These are phyloP conservation scores for Diaporthe sp. DNA, from an alignment of 2,329 filamentous ascomycete genomes.

Conservation along the genomic window DNA sequence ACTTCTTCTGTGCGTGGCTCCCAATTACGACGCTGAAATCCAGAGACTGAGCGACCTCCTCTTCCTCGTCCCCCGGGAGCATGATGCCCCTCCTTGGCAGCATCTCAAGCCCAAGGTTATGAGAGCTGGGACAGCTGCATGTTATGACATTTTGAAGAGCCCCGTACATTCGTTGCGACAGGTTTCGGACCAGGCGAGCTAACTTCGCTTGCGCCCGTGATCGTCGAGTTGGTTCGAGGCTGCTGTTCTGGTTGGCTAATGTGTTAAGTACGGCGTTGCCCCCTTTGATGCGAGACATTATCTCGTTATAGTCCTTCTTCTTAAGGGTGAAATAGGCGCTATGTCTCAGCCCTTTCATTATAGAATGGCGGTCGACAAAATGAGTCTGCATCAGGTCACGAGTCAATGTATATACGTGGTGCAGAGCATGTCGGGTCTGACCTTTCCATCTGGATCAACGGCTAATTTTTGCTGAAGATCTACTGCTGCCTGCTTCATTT, in stretches of 20 bases:
- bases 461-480: constrained; percentile 30
- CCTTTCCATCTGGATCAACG: constrained; percentile 23
- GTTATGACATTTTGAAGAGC: constrained; percentile 14
- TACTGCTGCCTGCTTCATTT: constrained; percentile 18
- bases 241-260: constrained; percentile 30
- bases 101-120: constrained; percentile 20
- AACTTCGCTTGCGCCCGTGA: constrained; percentile 15
- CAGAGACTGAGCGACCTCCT: background rate
- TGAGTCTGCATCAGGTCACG: background rate
- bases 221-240: constrained; percentile 28
- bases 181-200: constrained; percentile 6
- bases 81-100: background rate
- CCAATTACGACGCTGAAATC: background rate
- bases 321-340: constrained; percentile 32
- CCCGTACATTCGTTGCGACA: constrained; percentile 1
- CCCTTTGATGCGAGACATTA: constrained; percentile 29
- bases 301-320: constrained; percentile 36
- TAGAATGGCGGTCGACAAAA: constrained; percentile 23
- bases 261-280: constrained; percentile 33
- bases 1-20: background rate
- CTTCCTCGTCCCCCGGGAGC: constrained; percentile 4
- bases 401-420: background rate
- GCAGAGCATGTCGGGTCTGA: background rate
- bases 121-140: constrained; percentile 21
- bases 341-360: constrained; percentile 31